Evolutionary conservation across 1,284 basidiomycete species (phyloP), one percentile per base, ranked within the genome.

Genomic region (Leccinum pachyderme): DNA sequence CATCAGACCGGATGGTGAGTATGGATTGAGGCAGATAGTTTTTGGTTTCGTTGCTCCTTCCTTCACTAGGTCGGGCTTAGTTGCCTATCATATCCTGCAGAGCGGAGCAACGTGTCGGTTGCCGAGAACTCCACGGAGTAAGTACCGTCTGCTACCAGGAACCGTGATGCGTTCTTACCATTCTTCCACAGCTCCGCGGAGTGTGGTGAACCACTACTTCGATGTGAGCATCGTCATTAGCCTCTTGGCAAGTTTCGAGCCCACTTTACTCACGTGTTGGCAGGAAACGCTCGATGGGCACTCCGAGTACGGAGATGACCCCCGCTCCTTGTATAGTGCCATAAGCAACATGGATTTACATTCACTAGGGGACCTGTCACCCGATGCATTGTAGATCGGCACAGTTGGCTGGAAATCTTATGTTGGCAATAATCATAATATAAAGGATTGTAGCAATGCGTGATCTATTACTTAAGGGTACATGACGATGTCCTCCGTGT

Each of bases 1-100:
- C 96, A 99, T 75, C 96, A 99, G 74, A 98, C 94, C 59, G 95
- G 95, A 65, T 98, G 96, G 93, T 89, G 66, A 63, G 81, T 68
- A 56, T 51, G 41, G 52, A 25, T 54, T 47, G 27, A 41, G n/a
- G 49, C 32, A 49, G 48, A 35, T 13, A 50, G 12, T 50, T 39
- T 39, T 33, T 45, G 32, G 15, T 12, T 2, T 31, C 22, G 7
- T 47, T 13, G 13, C 39, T 22, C 39, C 22, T 41, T 39, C 29
- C 49, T 47, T 49, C 24, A 0, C 49, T 57, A 88, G 87, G 89
- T 95, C 93, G 35, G 94, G 94, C 53, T 75, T 96, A 22, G 91
- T 97, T 52, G 93, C 95, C 11, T 97, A 91, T 76, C 89, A 93
- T 66, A 93, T 96, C 62, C 74, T 93, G 66, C 92, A 94, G 70